These are phyloP conservation scores for Euphorbia corollata DNA, from an alignment of 441 rosid species.

Conservation along the genomic window DNA sequence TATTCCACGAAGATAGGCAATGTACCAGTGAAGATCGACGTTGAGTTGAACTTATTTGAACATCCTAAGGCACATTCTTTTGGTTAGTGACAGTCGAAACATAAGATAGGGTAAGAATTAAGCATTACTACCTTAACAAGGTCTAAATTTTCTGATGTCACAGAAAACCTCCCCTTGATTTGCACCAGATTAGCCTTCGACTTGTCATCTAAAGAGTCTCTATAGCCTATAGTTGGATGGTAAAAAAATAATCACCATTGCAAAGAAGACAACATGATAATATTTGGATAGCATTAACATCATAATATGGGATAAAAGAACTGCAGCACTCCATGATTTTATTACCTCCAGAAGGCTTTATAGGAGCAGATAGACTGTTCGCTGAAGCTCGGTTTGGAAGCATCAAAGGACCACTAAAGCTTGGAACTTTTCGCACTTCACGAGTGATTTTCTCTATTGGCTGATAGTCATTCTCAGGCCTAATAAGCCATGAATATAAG, in stretches of 20 bases:
- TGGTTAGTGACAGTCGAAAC: slow-evolving; percentile 36
- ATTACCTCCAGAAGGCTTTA: slow-evolving; percentile 87
- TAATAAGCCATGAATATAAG: slow-evolving; percentile 26
- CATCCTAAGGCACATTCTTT: slow-evolving; percentile 58
- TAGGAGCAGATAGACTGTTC: slow-evolving; percentile 96
- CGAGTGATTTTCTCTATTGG: slow-evolving; percentile 38
- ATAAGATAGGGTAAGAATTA: slow-evolving; percentile 22
- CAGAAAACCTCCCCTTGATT: slow-evolving; percentile 93
- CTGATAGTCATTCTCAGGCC: slow-evolving; percentile 61
- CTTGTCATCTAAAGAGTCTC: slow-evolving; percentile 89
- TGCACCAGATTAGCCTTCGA: slow-evolving; percentile 87
- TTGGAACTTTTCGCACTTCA: slow-evolving; percentile 65
- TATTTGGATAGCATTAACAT: neutral
- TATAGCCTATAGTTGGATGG: slow-evolving; percentile 50
- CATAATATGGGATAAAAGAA: neutral
- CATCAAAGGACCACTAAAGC: slow-evolving; percentile 93
- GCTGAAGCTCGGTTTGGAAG: slow-evolving; percentile 96
- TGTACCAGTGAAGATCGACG: slow-evolving; percentile 81
- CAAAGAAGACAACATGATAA: neutral
- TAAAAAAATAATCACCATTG: neutral
- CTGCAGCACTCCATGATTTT: slow-evolving; percentile 6
- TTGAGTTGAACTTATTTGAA: slow-evolving; percentile 66
- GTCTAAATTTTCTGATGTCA: slow-evolving; percentile 94
- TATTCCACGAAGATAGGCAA: slow-evolving; percentile 26
- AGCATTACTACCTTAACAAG: slow-evolving; percentile 50